Percentiles rank a stretch among this genome's conserved stretches.
These are phyloP conservation scores for Ogataea hybrid DNA, from an alignment of 1,139 yeast species.

Conservation along the genomic window DNA sequence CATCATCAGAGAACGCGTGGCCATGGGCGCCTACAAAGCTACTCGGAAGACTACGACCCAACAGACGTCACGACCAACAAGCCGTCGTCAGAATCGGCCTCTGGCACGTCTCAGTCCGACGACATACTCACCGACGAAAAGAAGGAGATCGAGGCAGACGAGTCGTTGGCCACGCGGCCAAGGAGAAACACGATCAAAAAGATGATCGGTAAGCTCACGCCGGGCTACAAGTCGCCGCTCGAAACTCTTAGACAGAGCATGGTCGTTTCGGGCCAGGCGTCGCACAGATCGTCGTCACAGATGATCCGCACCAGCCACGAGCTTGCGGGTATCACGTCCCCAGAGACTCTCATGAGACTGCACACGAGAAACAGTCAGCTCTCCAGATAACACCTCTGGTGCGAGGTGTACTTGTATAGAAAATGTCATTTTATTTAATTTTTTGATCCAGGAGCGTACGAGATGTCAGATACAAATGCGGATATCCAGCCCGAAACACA, in stretches of 20 bases:
- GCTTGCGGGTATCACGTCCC: slow-evolving; percentile 20
- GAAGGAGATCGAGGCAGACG: slow-evolving; percentile 13
- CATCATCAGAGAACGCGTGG: slow-evolving; percentile 50
- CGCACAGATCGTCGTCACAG: slow-evolving; percentile 23
- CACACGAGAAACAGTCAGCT: slow-evolving; percentile 17
- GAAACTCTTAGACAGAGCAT: slow-evolving; percentile 19
- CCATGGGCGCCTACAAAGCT: slow-evolving; percentile 46
- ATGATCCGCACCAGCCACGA: slow-evolving; percentile 24
- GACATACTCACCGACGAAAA: slow-evolving; percentile 13
- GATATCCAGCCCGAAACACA: background rate
- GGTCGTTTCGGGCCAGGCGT: slow-evolving; percentile 22
- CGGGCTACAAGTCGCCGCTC: slow-evolving; percentile 13
- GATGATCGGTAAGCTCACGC: slow-evolving; percentile 9
- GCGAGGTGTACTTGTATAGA: background rate
- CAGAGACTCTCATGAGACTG: slow-evolving; percentile 22
- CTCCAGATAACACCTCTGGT: slow-evolving; percentile 1
- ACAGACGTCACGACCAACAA: slow-evolving; percentile 45
- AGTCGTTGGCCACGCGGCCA: slow-evolving; percentile 7
- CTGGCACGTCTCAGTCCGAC: slow-evolving; percentile 9
- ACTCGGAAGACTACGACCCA: slow-evolving; percentile 55
- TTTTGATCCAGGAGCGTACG: background rate
- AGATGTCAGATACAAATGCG: too few species aligned
- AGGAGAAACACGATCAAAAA: slow-evolving; percentile 17
- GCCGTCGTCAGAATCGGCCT: slow-evolving; percentile 3
- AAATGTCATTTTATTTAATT: background rate